These are phyloP conservation scores for Aquilaria agallochum DNA, from an alignment of 441 rosid species.

Conservation along the genomic window DNA sequence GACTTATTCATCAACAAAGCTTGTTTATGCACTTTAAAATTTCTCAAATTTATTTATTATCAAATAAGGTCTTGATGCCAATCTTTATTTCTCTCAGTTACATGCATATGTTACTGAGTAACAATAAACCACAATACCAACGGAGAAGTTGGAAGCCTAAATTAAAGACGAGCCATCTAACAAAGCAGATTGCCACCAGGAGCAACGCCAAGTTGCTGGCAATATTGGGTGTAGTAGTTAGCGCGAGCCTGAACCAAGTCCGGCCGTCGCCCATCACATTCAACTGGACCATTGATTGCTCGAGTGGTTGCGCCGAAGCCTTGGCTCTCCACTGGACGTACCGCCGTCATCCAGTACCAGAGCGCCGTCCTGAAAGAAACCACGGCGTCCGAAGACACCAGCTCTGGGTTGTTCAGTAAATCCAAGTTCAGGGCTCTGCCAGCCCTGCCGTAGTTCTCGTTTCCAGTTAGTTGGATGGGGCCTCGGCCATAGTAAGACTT, in stretches of 20 bases:
- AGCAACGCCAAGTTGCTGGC: slow-evolving; percentile 51
- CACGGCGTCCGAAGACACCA: slow-evolving; percentile 42
- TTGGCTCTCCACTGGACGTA: slow-evolving; percentile 38
- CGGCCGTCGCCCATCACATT: slow-evolving; percentile 47
- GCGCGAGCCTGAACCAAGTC: slow-evolving; percentile 40
- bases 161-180: slow-evolving; percentile 17
- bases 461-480: slow-evolving; percentile 63
- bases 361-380: slow-evolving; percentile 54
- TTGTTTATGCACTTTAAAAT: too few species aligned
- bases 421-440: slow-evolving; percentile 45
- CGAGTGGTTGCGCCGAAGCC: slow-evolving; percentile 68
- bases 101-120: too few species aligned
- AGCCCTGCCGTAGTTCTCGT: slow-evolving; percentile 54
- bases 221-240: slow-evolving; percentile 43
- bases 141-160: not conserved
- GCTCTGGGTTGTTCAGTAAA: slow-evolving; percentile 48
- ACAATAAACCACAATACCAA: too few species aligned
- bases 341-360: slow-evolving; percentile 61
- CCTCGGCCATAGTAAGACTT: slow-evolving; percentile 58
- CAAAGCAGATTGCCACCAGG: slow-evolving; percentile 54
- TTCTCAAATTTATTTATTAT: too few species aligned
- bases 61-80: too few species aligned
- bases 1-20: too few species aligned
- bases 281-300: slow-evolving; percentile 53
- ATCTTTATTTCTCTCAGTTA: too few species aligned